Evolutionary conservation across 371 early-diverging fungal species (phyloP).

Genomic region (Circinella umbellata): DNA sequence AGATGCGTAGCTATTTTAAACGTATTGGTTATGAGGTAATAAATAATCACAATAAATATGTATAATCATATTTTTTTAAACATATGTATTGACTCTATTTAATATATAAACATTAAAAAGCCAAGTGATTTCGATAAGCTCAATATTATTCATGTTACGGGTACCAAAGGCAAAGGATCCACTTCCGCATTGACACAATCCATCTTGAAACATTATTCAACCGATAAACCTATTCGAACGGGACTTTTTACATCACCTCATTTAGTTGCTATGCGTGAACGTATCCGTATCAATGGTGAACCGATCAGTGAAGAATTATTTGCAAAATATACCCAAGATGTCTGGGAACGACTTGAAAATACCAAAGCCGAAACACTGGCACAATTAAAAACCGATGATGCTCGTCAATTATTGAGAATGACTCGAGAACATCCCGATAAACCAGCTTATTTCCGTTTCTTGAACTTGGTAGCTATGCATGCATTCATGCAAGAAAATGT

Average conservation of each 20-base stretch:
- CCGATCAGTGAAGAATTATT: conserved; percentile 80
- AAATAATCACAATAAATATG: not conserved
- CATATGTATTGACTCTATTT: not conserved
- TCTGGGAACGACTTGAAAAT: conserved; percentile 75
- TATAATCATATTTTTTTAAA: too few relatives aligned
- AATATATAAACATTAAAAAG: conserved; percentile 24
- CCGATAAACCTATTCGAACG: conserved; percentile 52
- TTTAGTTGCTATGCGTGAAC: conserved; percentile 89
- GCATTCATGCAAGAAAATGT: conserved; percentile 84
- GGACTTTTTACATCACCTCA: conserved; percentile 95
- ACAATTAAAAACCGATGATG: conserved; percentile 27
- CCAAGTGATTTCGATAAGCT: conserved; percentile 68
- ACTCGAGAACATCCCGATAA: conserved; percentile 60
- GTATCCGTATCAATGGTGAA: conserved; percentile 90
- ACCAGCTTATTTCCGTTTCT: conserved; percentile 90
- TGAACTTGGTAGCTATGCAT: conserved; percentile 90
- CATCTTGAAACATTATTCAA: conserved; percentile 56
- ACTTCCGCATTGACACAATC: conserved; percentile 77
- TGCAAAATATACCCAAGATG: conserved; percentile 86
- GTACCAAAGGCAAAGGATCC: conserved; percentile 91
- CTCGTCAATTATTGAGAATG: conserved; percentile 33
- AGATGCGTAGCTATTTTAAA: conserved; percentile 69
- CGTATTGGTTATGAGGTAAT: conserved; percentile 77
- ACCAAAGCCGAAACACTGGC: conserved; percentile 51
- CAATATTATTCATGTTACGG: conserved; percentile 85